Evolutionary conservation across 805 yeast genomes (phyloP).

Genomic region (Wickerhamomyces rabaulensis): DNA sequence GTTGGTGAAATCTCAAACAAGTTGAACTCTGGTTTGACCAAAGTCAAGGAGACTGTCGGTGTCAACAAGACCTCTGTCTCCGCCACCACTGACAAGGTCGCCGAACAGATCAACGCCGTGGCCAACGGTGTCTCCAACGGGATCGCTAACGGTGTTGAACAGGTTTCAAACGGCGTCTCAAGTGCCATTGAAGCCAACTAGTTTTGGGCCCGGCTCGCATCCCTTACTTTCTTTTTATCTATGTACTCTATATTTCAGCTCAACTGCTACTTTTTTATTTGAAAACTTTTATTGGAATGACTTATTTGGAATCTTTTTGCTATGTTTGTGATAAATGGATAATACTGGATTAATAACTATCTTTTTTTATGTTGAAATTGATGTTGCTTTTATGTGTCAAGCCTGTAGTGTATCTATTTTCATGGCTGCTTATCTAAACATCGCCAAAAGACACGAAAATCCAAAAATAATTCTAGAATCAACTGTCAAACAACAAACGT

Average conservation of each 20-base stretch:
- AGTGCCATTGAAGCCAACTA: background rate
- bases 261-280: background rate
- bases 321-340: background rate
- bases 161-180: background rate
- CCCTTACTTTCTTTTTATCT: too few relatives aligned
- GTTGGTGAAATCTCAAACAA: background rate
- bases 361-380: background rate
- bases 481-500: too few relatives aligned
- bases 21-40: background rate
- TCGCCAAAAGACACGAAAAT: too few relatives aligned
- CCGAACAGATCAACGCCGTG: background rate
- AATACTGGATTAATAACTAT: background rate
- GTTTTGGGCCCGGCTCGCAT: too few relatives aligned
- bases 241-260: too few relatives aligned
- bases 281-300: background rate
- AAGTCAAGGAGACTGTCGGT: background rate
- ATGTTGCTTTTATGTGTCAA: background rate
- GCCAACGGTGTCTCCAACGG: background rate
- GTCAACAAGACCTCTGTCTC: background rate
- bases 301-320: background rate
- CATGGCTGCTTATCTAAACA: too few relatives aligned
- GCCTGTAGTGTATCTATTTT: too few relatives aligned
- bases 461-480: too few relatives aligned
- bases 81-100: background rate
- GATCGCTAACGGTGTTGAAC: background rate